phyloP scores from a whole-genome alignment of 768 basidiomycete genomes.

The Leccinum olivaceopallidum region DNA sequence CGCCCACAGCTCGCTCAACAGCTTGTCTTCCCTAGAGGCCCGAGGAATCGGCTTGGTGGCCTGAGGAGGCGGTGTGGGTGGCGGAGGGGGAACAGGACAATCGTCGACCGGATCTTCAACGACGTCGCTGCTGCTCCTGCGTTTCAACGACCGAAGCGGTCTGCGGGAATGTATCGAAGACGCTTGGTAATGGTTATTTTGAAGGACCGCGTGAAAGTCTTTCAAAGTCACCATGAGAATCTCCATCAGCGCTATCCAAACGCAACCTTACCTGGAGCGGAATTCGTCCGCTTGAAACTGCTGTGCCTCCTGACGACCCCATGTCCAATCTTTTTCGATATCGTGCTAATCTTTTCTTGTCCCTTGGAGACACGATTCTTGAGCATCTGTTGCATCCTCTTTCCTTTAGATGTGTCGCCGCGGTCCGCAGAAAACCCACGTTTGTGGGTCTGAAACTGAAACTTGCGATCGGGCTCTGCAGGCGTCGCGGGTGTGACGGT shows the following conservation, averaged over 20 bases:
- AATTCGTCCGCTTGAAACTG: conserved; percentile 57
- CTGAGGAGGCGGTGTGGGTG: conserved; percentile 37
- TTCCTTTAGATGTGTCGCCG: conserved; percentile 58
- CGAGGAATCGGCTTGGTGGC: conserved; percentile 34
- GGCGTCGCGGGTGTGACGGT: conserved; percentile 66
- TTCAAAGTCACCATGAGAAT: conserved; percentile 2
- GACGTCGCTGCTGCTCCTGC: conserved; percentile 31
- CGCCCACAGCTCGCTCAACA: conserved; percentile 88
- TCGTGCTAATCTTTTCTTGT: conserved; percentile 70
- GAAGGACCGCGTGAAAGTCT: conserved; percentile 73
- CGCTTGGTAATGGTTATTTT: conserved; percentile 63
- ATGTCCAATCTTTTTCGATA: conserved; percentile 74
- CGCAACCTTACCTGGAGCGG: conserved; percentile 62
- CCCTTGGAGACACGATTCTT: conserved; percentile 75
- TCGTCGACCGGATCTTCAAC: conserved; percentile 36
- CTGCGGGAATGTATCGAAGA: conserved; percentile 85
- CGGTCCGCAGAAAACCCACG: conserved; percentile 34
- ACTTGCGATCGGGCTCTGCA: conserved; percentile 30
- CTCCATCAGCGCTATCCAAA: neutral
- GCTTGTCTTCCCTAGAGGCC: conserved; percentile 57
- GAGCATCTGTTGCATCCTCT: conserved; percentile 75
- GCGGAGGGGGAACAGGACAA: conserved; percentile 36
- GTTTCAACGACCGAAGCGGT: conserved; percentile 52
- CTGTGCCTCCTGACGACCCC: conserved; percentile 61
- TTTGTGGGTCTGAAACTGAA: conserved; percentile 20